Percentiles rank a stretch among this genome's conserved stretches.
Evolutionary conservation across 2,329 filamentous ascomycete genomes (phyloP).

Genomic region (Cryphonectria japonica): DNA sequence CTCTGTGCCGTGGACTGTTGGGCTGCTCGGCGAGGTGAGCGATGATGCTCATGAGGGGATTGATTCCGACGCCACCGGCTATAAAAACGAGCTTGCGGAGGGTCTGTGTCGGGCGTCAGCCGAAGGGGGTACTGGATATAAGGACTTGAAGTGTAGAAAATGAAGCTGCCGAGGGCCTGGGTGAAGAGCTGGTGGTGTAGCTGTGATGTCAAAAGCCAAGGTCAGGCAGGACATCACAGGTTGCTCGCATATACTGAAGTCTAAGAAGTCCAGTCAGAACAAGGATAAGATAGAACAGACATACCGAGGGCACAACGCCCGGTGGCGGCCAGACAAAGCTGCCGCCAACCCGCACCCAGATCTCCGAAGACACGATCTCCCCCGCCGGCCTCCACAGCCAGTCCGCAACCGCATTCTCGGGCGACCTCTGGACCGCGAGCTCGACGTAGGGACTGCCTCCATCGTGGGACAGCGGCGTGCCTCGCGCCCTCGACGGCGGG

Average conservation of each 20-base stretch:
- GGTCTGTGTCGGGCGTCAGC: neutral
- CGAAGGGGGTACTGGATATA: too few species aligned
- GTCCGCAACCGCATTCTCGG: conserved; percentile 70
- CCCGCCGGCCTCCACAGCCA: conserved; percentile 70
- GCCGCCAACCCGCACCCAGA: conserved; percentile 76
- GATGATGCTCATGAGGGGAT: conserved; percentile 78
- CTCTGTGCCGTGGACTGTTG: conserved; percentile 38
- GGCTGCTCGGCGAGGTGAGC: conserved; percentile 56
- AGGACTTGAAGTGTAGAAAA: neutral
- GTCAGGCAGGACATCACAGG: neutral
- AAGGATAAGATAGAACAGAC: neutral
- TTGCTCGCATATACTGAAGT: too few species aligned
- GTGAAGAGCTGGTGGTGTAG: neutral
- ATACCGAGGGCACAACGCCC: conserved; percentile 41
- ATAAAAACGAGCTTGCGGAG: conserved; percentile 68
- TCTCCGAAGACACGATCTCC: conserved; percentile 59
- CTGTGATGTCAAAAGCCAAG: neutral
- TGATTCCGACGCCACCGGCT: conserved; percentile 82
- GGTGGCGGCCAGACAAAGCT: conserved; percentile 79
- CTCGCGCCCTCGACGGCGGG: conserved; percentile 59
- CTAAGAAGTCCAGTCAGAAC: too few species aligned
- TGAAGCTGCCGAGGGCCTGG: neutral
- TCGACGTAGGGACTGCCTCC: conserved; percentile 62
- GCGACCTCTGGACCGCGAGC: conserved; percentile 75
- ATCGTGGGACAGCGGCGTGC: neutral